Base-by-base conservation (phyloP, 306 rosid species). In the Cicer arietinum region DNA sequence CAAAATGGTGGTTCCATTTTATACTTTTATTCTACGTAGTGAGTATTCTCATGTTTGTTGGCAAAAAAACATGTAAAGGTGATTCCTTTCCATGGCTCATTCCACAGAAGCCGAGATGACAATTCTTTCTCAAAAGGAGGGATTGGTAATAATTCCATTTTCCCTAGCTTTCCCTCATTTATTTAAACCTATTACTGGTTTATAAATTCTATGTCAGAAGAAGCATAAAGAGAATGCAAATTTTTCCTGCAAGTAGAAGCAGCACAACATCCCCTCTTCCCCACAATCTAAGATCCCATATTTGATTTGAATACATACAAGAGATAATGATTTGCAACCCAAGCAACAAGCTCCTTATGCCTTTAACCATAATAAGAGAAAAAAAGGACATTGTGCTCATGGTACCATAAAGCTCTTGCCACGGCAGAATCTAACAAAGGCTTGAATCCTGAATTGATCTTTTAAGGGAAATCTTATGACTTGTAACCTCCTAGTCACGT, bases 171-270 rank as follows among this genome's bases (percentile, higher is more conserved):
- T 35, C 43, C 45, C 69, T 14, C 69, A 63, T 63, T 63, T 63
- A 41, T 16, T 40, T 41, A 57, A 57, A 20, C 63, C 40, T 57
- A 10, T 20, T 22, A 18, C 35, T 66, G 18, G 40, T 43, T 66
- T 44, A 44, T 66, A 66, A 66, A 43, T 66, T 44, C 10, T 3
- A 66, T 18, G 12, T 66, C 2, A 43, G 17, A 66, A 5, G 71
- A 17, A 43, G 41, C 53, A 66, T 66, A 44, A 44, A 66, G 71
- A 11, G 51, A 64, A 64, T 64, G 51, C 37, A 64, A 43, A 64
- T 64, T 42, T 17, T 17, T 44, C 41, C 71, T 42, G 2, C 40
- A 12, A 66, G 53, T 64, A 42, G 37, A 64, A 64, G 50, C 16
- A 16, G 20, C 18, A 61, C 46, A 37, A 22, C 35, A 2, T 63